These are phyloP conservation scores for Guillardia theta DNA, from an alignment of 78 protist genomes.

Conservation along the genomic window DNA sequence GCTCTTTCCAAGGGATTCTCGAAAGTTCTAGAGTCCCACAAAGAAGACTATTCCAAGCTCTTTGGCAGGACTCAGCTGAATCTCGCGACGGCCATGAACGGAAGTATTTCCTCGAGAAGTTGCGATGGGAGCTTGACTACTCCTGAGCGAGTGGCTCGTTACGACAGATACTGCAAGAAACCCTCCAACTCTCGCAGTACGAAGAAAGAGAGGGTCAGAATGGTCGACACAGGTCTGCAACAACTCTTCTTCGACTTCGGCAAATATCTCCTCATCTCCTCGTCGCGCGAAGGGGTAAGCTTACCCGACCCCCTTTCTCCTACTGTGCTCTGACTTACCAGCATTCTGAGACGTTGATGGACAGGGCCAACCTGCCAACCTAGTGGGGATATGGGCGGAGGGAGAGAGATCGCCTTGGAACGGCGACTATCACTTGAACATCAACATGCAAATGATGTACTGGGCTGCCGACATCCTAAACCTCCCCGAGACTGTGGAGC, in stretches of 20 bases:
- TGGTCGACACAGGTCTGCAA: not conserved
- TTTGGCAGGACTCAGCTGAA: not conserved
- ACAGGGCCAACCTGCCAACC: not conserved
- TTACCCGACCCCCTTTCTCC: not conserved
- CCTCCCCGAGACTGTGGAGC: not conserved
- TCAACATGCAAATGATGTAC: constrained; percentile 35
- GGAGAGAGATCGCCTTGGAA: not conserved
- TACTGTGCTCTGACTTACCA: not conserved
- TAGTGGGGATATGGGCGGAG: constrained; percentile 25
- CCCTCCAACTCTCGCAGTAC: not conserved
- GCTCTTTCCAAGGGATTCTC: not conserved
- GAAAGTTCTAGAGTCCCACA: not conserved
- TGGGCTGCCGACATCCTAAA: not conserved
- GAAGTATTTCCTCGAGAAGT: not conserved
- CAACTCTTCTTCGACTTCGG: constrained; percentile 8
- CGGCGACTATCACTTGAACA: constrained; percentile 41
- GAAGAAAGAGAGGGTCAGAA: not conserved
- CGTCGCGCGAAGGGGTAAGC: not conserved
- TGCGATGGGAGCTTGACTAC: not conserved
- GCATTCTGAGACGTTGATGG: not conserved
- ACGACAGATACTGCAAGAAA: not conserved
- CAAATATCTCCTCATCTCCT: not conserved
- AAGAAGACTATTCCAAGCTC: not conserved
- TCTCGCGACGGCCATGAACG: not conserved
- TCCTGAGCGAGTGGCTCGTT: not conserved